Conservation (phyloP, 2,329 filamentous ascomycete genomes). For the Ascochyta lentis region DNA sequence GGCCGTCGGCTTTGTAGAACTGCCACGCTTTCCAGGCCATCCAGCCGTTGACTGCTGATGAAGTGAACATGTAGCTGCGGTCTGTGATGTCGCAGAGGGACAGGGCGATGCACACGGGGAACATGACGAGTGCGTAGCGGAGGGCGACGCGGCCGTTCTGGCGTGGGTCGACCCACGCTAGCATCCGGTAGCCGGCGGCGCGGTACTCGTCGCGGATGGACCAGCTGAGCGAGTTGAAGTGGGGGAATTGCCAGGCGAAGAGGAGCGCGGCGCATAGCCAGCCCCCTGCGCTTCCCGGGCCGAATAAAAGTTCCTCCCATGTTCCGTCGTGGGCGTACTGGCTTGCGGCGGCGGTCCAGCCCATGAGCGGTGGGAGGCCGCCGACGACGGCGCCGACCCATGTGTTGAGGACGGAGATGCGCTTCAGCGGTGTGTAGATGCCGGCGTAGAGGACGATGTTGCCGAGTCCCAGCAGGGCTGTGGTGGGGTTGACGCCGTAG, state of each 20-base stretch:
- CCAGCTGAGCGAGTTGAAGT: conserved; percentile 95
- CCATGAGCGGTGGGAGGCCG: conserved; percentile 94
- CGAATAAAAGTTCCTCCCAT: conserved; percentile 80
- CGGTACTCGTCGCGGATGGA: conserved; percentile 89
- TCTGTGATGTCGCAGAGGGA: conserved; percentile 84
- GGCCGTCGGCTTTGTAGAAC: conserved; percentile 81
- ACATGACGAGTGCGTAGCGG: conserved; percentile 82
- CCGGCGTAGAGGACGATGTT: conserved; percentile 93
- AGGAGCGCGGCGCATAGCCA: conserved; percentile 87
- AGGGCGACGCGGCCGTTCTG: conserved; percentile 87
- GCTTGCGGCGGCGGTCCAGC: conserved; percentile 93
- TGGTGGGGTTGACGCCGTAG: conserved; percentile 92
- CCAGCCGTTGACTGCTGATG: conserved; percentile 84
- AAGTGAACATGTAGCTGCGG: conserved; percentile 82
- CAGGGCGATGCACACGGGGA: conserved; percentile 83
- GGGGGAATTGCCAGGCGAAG: conserved; percentile 97
- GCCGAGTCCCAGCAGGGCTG: conserved; percentile 79
- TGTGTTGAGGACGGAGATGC: conserved; percentile 84
- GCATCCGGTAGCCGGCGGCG: conserved; percentile 70
- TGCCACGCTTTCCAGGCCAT: conserved; percentile 77
- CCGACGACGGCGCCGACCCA: conserved; percentile 95
- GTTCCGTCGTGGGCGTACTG: conserved; percentile 71
- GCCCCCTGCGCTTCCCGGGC: conserved; percentile 73
- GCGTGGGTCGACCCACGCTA: conserved; percentile 85
- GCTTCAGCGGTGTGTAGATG: conserved; percentile 91